Conservation (phyloP, 2,329 filamentous ascomycete genomes). For the Ophiosphaerella herpotricha region DNA sequence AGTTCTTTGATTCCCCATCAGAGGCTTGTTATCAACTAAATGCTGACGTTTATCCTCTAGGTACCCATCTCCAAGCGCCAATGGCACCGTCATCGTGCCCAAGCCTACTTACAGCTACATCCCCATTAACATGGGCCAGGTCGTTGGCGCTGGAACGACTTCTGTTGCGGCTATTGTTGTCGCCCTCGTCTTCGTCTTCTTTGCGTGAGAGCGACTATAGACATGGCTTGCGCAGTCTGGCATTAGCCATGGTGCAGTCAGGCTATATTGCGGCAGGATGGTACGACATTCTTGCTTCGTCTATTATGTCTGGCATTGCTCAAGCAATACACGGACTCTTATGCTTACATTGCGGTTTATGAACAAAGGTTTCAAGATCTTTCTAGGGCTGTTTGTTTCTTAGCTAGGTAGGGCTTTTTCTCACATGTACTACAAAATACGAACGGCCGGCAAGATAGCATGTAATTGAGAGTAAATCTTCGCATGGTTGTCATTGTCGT, state of each 20-base stretch:
- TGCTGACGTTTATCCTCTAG: constrained; percentile 14
- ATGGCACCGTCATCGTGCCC: constrained; percentile 28
- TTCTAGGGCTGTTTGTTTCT: constrained; percentile 24
- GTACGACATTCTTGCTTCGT: constrained; percentile 22
- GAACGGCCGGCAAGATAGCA: constrained; percentile 28
- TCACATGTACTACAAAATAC: constrained; percentile 38
- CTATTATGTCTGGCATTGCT: constrained; percentile 23
- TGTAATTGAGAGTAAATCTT: constrained; percentile 30
- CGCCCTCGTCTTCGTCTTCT: constrained; percentile 31
- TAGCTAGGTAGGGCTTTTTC: constrained; percentile 30
- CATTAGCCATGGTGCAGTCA: constrained; percentile 8
- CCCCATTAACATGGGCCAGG: constrained; percentile 29
- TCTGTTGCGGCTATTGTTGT: constrained; percentile 33
- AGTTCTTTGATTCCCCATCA: constrained; percentile 4
- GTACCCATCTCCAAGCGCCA: constrained; percentile 23
- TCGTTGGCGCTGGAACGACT: constrained; percentile 26
- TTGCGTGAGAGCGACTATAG: constrained; percentile 20
- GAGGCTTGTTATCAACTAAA: not conserved
- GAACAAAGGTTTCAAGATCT: constrained; percentile 22
- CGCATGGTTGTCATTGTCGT: constrained; percentile 13
- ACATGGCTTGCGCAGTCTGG: constrained; percentile 3
- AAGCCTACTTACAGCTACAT: constrained; percentile 29
- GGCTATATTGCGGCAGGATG: constrained; percentile 15
- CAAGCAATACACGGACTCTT: constrained; percentile 11
- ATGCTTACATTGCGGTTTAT: constrained; percentile 25